Percentiles rank a stretch among this genome's conserved stretches.
phyloP scores from a whole-genome alignment of 768 basidiomycete species.

The Pleurotus salmoneostramineus region DNA sequence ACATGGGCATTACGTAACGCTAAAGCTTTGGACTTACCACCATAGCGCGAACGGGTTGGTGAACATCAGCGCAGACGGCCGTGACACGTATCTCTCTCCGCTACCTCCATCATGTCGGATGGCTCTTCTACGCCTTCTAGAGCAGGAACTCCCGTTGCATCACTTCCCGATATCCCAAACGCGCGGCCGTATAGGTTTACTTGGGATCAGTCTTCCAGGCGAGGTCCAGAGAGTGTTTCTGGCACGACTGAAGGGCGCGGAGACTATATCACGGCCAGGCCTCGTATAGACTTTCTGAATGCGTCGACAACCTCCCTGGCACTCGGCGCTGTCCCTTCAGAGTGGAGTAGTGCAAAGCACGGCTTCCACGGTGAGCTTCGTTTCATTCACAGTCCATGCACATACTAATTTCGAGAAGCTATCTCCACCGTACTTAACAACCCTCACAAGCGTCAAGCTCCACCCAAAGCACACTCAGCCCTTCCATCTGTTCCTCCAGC shows the following conservation, averaged over 20 bases:
- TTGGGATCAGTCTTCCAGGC: constrained; percentile 61
- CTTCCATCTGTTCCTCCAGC: constrained; percentile 70
- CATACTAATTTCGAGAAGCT: constrained; percentile 41
- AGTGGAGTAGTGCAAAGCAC: constrained; percentile 80
- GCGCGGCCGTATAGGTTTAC: constrained; percentile 69
- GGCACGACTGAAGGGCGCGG: constrained; percentile 64
- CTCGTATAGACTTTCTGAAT: constrained; percentile 45
- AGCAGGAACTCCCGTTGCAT: constrained; percentile 50
- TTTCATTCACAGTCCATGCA: background rate
- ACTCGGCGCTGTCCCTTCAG: constrained; percentile 45
- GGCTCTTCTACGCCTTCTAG: constrained; percentile 52
- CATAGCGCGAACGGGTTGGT: too few species aligned
- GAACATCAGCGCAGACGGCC: background rate
- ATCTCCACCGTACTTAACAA: constrained; percentile 93
- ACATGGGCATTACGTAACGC: constrained; percentile 1
- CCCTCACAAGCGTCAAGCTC: constrained; percentile 78
- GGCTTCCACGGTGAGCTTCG: constrained; percentile 79
- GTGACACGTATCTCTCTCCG: constrained; percentile 6
- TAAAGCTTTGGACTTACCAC: background rate
- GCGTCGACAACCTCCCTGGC: constrained; percentile 46
- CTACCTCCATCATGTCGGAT: constrained; percentile 34
- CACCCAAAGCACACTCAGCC: constrained; percentile 83
- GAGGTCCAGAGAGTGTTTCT: constrained; percentile 70
- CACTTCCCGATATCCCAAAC: constrained; percentile 34
- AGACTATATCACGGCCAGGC: constrained; percentile 57